phyloP scores from a whole-genome alignment of 1,139 yeast species.

The Scheffersomyces lignicola region DNA sequence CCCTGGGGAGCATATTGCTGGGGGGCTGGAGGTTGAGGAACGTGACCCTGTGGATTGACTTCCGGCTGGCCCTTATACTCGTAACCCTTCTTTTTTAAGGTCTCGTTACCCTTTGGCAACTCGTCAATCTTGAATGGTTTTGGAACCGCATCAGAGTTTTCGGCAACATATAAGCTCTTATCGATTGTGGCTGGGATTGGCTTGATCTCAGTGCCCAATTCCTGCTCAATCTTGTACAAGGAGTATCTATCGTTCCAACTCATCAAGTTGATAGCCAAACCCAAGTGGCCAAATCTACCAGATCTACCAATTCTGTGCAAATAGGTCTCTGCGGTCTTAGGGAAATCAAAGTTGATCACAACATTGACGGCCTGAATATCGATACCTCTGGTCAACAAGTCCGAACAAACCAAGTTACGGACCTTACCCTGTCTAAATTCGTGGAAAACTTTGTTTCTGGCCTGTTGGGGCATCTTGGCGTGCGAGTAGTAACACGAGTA shows the following conservation, averaged over 20 bases:
- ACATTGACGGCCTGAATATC: constrained; percentile 99
- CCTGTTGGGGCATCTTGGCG: constrained; percentile 96
- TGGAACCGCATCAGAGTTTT: constrained; percentile 74
- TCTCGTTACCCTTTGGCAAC: constrained; percentile 54
- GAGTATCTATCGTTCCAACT: constrained; percentile 96
- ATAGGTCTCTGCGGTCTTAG: constrained; percentile 96
- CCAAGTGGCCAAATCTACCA: constrained; percentile 97
- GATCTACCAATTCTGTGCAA: constrained; percentile 99
- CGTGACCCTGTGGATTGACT: constrained; percentile 13
- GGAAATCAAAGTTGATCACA: constrained; percentile 96
- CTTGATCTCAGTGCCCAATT: constrained; percentile 94
- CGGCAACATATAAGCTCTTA: constrained; percentile 84
- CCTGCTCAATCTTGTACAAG: constrained; percentile 93
- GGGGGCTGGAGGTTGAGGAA: constrained; percentile 15
- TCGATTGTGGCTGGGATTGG: constrained; percentile 94
- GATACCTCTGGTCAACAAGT: constrained; percentile 95
- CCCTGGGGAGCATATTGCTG: constrained; percentile 14
- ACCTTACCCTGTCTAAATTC: constrained; percentile 98
- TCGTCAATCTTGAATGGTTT: constrained; percentile 81
- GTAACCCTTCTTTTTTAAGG: constrained; percentile 36
- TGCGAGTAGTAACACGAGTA: constrained; percentile 96
- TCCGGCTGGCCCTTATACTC: constrained; percentile 55
- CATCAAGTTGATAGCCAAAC: constrained; percentile 94
- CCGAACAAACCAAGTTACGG: constrained; percentile 95
- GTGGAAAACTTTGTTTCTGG: constrained; percentile 96